A percentile compares a stretch with the other conserved stretches of the same genome.
These are phyloP conservation scores for Tympanopsis confertula DNA, from an alignment of 2,329 filamentous ascomycete genomes.

Conservation along the genomic window DNA sequence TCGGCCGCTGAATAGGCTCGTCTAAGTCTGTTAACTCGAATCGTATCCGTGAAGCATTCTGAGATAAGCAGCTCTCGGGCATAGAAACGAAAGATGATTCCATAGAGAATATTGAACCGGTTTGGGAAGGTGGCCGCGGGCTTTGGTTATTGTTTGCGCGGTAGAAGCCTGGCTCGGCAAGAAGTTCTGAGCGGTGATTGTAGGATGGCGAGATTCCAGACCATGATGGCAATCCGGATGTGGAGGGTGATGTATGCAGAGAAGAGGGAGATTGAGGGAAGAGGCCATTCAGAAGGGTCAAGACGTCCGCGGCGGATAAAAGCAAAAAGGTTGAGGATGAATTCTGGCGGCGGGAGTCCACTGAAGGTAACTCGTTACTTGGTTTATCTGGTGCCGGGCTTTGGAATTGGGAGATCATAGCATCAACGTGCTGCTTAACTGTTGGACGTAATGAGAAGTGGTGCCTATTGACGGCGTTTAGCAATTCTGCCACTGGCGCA, in stretches of 20 bases:
- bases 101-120: neutral
- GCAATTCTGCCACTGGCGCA: neutral
- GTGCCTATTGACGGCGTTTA: neutral
- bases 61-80: neutral
- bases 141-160: neutral
- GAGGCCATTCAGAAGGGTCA: slow-evolving; percentile 3
- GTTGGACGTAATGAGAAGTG: neutral
- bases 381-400: neutral
- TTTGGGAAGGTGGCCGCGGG: neutral
- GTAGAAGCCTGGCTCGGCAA: neutral
- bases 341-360: too few species aligned
- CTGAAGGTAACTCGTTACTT: too few species aligned
- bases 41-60: slow-evolving; percentile 26
- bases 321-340: neutral
- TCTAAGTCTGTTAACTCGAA: slow-evolving; percentile 5
- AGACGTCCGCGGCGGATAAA: neutral
- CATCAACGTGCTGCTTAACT: neutral
- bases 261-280: slow-evolving; percentile 4
- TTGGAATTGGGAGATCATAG: neutral
- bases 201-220: neutral
- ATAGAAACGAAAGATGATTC: neutral
- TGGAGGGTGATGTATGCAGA: neutral
- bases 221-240: neutral
- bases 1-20: slow-evolving; percentile 9
- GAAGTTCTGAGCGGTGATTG: neutral